A percentile compares a stretch with the other conserved stretches of the same genome.
phyloP scores from a whole-genome alignment of 768 basidiomycete genomes.

The Hygrocybe punicea region DNA sequence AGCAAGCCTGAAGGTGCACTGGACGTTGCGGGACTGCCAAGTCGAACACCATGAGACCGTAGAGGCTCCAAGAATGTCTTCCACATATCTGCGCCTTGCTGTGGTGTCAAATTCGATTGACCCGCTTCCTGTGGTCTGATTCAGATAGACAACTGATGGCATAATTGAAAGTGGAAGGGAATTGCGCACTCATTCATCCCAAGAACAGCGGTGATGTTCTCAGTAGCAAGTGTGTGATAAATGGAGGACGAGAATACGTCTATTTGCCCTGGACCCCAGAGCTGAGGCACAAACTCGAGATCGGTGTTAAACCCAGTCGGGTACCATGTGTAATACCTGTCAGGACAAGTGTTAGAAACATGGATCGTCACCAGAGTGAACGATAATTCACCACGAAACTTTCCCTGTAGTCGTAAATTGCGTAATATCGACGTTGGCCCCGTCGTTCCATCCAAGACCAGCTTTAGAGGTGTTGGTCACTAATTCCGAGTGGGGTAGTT shows the following conservation, averaged over 20 bases:
- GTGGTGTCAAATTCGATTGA: conserved; percentile 50
- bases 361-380: neutral
- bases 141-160: neutral
- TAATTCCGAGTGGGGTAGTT: conserved; percentile 11
- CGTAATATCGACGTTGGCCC: conserved; percentile 36
- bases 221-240: conserved; percentile 36
- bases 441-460: conserved; percentile 50
- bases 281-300: conserved; percentile 56
- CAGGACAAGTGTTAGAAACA: neutral
- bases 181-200: conserved; percentile 52
- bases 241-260: conserved; percentile 41
- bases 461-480: conserved; percentile 43
- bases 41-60: conserved; percentile 39
- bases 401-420: conserved; percentile 47
- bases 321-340: conserved; percentile 55
- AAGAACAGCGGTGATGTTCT: conserved; percentile 41
- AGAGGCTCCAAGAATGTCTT: conserved; percentile 51
- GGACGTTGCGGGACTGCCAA: conserved; percentile 55
- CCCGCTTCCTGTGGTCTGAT: conserved; percentile 33
- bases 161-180: neutral
- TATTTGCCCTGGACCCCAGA: conserved; percentile 46
- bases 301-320: conserved; percentile 31
- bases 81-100: conserved; percentile 51
- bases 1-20: conserved; percentile 50
- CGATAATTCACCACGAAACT: conserved; percentile 45